These are phyloP conservation scores for Helicocarpus griseus DNA, from an alignment of 2,329 filamentous ascomycete species.

Conservation along the genomic window DNA sequence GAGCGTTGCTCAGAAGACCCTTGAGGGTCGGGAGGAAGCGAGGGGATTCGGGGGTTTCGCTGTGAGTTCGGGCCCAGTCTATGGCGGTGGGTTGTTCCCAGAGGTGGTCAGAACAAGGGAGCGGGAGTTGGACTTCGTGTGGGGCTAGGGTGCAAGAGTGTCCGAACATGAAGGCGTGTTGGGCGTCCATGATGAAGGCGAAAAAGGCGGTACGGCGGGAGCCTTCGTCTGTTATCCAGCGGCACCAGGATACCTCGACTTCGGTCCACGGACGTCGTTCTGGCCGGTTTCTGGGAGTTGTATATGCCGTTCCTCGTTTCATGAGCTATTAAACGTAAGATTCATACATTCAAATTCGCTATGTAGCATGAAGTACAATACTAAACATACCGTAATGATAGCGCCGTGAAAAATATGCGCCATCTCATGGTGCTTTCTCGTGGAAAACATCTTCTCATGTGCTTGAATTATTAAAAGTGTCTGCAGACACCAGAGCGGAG, in stretches of 20 bases:
- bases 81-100: conserved; percentile 16
- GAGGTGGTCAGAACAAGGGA: conserved; percentile 18
- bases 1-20: conserved; percentile 14
- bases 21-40: conserved; percentile 18
- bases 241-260: conserved; percentile 15
- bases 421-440: conserved; percentile 20
- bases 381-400: conserved; percentile 20
- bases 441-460: conserved; percentile 20
- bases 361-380: not conserved
- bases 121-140: conserved; percentile 18
- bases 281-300: not conserved
- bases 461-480: conserved; percentile 19
- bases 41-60: conserved; percentile 13
- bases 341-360: too few species aligned
- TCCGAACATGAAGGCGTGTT: conserved; percentile 21
- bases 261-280: conserved; percentile 4
- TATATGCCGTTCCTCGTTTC: conserved; percentile 17
- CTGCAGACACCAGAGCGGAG: conserved; percentile 21
- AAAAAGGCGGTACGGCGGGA: conserved; percentile 20
- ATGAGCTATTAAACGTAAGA: too few species aligned
- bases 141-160: conserved; percentile 20
- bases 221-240: conserved; percentile 19
- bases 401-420: conserved; percentile 22
- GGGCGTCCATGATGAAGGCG: conserved; percentile 22
- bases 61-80: conserved; percentile 15